Evolutionary conservation across 495 filamentous ascomycete genomes (phyloP), one percentile per base, ranked within the genome.

Genomic region (Melanomma pulvis-pyrius): DNA sequence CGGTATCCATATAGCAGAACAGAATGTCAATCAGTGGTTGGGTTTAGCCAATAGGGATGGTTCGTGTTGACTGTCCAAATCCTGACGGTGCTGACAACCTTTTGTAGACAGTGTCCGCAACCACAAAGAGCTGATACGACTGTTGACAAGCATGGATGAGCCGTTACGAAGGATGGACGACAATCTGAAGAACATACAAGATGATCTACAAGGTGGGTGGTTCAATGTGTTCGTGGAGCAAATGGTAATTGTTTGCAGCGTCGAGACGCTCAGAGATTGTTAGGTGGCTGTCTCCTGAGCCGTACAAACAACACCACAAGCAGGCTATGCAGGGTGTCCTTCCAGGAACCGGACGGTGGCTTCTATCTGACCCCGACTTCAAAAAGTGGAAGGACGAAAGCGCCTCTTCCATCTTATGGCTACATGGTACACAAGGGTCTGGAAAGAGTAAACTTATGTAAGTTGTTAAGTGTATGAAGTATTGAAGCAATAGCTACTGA

Each of bases 371-470:
- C 25, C 60, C 62, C 21, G 26, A 49, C 29, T 75, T 72, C 34
- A 19, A 60, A 11, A 47, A 61, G 22, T 76, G 71, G 73, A 63
- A 68, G 58, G 39, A 73, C 6, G 62, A 68, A n/a, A 76, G 74
- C 41, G 41, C 49, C 7, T 76, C 74, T 17, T 71, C 71, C 11
- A 63, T 76, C 50, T 62, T 76, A 3, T 75, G 73, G 74, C 67
- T 76, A 13, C 74, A 73, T 69, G 74, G 74, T 1, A 75, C 74
- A 48, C 60, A 67, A 25, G 74, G 73, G 11, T 75, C 74, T 13
- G 74, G 74, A 3, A 76, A 76, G 63, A 74, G 56, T 47, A 74
- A 74, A 44, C 54, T 76, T 24, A 46, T 63, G 62, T 75, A 50
- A 48, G 63, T 65, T n/a, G n/a, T 13, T 50, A 22, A 22, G 13